Evolutionary conservation across 2,329 filamentous ascomycete species (phyloP).

Genomic region (Apiospora hydei): DNA sequence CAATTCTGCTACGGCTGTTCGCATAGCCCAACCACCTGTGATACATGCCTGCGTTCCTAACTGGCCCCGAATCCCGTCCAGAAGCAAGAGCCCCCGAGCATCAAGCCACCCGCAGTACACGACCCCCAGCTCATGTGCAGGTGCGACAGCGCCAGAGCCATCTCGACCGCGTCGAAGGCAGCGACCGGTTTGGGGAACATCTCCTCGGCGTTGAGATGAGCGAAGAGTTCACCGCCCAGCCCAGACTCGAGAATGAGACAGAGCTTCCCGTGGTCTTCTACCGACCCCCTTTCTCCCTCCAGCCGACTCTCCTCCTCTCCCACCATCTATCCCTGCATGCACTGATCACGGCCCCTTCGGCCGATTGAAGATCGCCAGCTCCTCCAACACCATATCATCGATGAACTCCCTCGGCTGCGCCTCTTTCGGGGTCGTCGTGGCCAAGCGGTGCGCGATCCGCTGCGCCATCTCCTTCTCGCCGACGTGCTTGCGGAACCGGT

Average conservation of each 20-base stretch:
- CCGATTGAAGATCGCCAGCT: background rate
- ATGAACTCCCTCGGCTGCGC: background rate
- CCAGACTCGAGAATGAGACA: slow-evolving; percentile 98
- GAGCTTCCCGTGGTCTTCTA: slow-evolving; percentile 77
- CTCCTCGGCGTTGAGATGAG: slow-evolving; percentile 89
- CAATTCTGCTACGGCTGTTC: background rate
- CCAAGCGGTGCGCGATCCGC: background rate
- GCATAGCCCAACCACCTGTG: background rate
- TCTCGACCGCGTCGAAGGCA: slow-evolving; percentile 98
- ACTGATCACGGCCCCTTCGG: background rate
- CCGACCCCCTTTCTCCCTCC: background rate
- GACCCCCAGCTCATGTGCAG: slow-evolving; percentile 90
- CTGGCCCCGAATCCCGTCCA: background rate
- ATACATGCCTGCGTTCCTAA: background rate
- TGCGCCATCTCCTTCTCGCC: background rate
- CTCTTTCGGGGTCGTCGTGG: background rate
- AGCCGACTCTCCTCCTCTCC: too few relatives aligned
- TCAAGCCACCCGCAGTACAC: slow-evolving; percentile 88
- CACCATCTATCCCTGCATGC: too few relatives aligned
- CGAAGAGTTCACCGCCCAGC: slow-evolving; percentile 94
- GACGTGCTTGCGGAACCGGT: background rate
- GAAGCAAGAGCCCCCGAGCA: slow-evolving; percentile 64
- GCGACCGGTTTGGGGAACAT: slow-evolving; percentile 93
- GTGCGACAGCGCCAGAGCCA: slow-evolving; percentile 92
- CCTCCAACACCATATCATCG: background rate